These are phyloP conservation scores for Bolboschoenus planiculmis DNA, from an alignment of 176 grass and related monocot species.

Conservation along the genomic window DNA sequence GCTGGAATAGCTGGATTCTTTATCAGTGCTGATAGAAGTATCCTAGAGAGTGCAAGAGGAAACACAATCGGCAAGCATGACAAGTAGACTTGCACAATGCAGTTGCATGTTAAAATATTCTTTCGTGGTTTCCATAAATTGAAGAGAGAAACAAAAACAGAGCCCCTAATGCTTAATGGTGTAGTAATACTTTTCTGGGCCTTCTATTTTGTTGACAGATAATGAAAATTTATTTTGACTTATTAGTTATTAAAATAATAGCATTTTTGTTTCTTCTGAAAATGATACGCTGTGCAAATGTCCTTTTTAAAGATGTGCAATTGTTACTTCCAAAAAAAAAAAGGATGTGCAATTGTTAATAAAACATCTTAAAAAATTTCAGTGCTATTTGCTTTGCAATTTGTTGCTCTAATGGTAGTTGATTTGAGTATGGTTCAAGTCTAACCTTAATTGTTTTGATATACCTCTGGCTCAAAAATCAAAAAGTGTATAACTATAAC, in stretches of 20 bases:
- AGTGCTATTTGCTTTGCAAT: neutral
- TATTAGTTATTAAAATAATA: neutral
- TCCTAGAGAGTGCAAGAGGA: slow-evolving; percentile 61
- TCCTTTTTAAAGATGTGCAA: neutral
- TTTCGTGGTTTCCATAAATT: neutral
- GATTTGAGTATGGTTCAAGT: neutral
- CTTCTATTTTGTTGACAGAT: neutral
- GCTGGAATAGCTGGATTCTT: slow-evolving; percentile 81
- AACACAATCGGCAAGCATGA: slow-evolving; percentile 71
- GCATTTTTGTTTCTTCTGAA: neutral
- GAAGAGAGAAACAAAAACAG: neutral
- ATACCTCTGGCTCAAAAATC: neutral
- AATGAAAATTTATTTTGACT: neutral
- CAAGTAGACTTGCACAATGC: slow-evolving; percentile 28
- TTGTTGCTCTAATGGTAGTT: neutral
- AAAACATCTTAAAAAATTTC: neutral
- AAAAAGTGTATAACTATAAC: no score
- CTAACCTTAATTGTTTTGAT: neutral
- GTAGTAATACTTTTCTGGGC: neutral
- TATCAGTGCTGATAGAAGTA: slow-evolving; percentile 72
- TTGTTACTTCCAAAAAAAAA: no score
- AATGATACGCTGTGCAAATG: neutral
- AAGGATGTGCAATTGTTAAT: neutral
- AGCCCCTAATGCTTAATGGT: neutral
- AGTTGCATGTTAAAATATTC: neutral